Base-by-base conservation (phyloP, 495 filamentous ascomycete genomes). In the Neurospora discreta region DNA sequence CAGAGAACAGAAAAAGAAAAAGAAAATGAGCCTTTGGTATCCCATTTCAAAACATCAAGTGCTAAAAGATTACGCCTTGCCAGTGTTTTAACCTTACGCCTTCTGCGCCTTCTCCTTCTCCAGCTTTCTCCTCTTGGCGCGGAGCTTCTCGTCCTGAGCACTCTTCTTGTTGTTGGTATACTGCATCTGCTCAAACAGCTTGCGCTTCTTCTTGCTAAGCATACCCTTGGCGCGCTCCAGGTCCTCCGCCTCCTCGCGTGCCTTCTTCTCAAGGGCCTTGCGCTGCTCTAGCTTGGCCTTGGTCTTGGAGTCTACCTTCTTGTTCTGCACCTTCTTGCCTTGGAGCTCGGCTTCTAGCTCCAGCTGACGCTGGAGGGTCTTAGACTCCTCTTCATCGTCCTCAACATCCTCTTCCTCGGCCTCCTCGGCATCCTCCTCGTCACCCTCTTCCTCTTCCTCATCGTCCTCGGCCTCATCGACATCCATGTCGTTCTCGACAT, bases 291-390 rank as follows among this genome's bases (percentile, higher is more conserved):
- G 81, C 75, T 87, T 88, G 72, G 82, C 83, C 78, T 89, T 91
- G 75, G 86, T 85, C 80, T 85, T 88, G 70, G 86, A 65, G 71
- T 87, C 83, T 46, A 80, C 75, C 44, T 77, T 46, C 44, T 80
- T 81, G 70, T 80, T 79, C 73, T 84, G 80, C 26, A 87, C 75
- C 26, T 78, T 75, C 73, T 83, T 83, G 72, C 85, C 87, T 75
- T 77, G 85, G 33, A 95, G 89, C 81, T 98, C 95, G 41, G 96
- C 95, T 81, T 97, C 94, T 16, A 98, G 86, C 81, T 99, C 95
- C 69, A 87, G 89, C 81, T 98, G 95, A 73, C 90, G 90, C 46
- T 84, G 82, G 40, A 84, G 80, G 10, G 85, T 81, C 20, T 78
- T 80, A 46, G 83, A 81, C n/a, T 80, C 83, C 20, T 84, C 83